phyloP scores from a whole-genome alignment of 768 basidiomycete genomes.

The Porpolomopsis calyptriformis region DNA sequence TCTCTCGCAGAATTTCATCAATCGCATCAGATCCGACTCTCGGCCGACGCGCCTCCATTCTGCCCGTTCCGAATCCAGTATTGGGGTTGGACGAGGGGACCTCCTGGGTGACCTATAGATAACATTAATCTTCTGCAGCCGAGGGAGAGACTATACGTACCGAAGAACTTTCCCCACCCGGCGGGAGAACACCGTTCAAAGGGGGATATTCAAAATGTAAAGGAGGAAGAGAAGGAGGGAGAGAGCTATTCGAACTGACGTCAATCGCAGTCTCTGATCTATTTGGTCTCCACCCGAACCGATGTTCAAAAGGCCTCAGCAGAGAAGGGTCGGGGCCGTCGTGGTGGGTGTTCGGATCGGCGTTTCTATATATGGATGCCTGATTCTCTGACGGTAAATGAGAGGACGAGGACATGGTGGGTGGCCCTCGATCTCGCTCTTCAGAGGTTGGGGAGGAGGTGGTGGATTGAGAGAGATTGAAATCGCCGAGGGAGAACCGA shows the following conservation, averaged over 20 bases:
- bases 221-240: conserved; percentile 8
- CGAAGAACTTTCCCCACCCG: too few relatives aligned
- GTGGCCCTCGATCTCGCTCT: neutral
- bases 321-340: conserved; percentile 41
- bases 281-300: conserved; percentile 6
- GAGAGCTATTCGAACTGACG: conserved; percentile 4
- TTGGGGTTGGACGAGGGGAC: neutral
- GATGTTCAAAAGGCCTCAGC: conserved; percentile 20
- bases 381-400: neutral
- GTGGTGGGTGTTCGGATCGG: conserved; percentile 29
- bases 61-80: neutral
- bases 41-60: neutral
- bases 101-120: neutral
- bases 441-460: neutral
- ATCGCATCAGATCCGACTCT: neutral
- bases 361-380: conserved; percentile 3
- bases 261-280: conserved; percentile 13
- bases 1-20: neutral
- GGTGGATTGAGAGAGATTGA: neutral
- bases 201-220: conserved; percentile 2
- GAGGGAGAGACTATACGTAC: too few relatives aligned
- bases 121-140: neutral
- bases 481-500: neutral
- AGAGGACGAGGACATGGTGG: neutral
- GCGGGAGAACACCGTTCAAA: neutral